phyloP scores from a whole-genome alignment of 2,329 filamentous ascomycete species.

The Ascochyta viciae-villosae region DNA sequence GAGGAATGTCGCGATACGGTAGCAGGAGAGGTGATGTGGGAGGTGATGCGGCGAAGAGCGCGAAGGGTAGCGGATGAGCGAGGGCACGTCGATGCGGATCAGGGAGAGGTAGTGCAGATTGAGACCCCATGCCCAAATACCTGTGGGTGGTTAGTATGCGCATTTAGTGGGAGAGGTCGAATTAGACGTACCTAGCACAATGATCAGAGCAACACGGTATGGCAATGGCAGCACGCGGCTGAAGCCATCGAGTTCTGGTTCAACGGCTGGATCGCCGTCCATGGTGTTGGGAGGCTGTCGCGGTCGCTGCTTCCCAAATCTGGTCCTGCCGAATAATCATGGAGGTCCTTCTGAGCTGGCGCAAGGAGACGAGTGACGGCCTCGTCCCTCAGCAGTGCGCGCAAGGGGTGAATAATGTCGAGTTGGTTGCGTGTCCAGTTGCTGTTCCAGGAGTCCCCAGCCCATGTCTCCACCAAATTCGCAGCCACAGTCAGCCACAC shows the following conservation, averaged over 20 bases:
- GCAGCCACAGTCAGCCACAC: slow-evolving; percentile 7
- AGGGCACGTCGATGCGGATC: slow-evolving; percentile 84
- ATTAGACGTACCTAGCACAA: slow-evolving; percentile 74
- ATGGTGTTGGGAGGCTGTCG: slow-evolving; percentile 53
- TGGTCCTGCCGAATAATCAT: slow-evolving; percentile 27
- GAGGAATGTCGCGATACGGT: slow-evolving; percentile 81
- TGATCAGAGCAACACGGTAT: slow-evolving; percentile 84
- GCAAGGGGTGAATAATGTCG: slow-evolving; percentile 24
- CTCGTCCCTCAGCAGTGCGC: slow-evolving; percentile 15
- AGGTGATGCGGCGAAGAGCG: slow-evolving; percentile 73
- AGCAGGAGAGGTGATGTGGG: slow-evolving; percentile 81
- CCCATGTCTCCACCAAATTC: background rate
- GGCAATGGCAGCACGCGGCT: slow-evolving; percentile 86
- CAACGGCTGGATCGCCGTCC: slow-evolving; percentile 77
- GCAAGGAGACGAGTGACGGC: slow-evolving; percentile 10
- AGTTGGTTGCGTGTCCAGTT: slow-evolving; percentile 43
- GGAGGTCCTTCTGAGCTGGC: slow-evolving; percentile 14
- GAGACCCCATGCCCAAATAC: slow-evolving; percentile 92
- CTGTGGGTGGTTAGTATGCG: slow-evolving; percentile 53
- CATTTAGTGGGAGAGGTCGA: background rate
- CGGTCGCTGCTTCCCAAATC: slow-evolving; percentile 32
- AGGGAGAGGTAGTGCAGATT: slow-evolving; percentile 87
- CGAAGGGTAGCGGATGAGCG: slow-evolving; percentile 83
- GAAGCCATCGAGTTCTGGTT: slow-evolving; percentile 78
- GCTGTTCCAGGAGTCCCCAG: slow-evolving; percentile 24